Evolutionary conservation across 805 yeast genomes (phyloP).

Genomic region (Metschnikowia corniflorae): DNA sequence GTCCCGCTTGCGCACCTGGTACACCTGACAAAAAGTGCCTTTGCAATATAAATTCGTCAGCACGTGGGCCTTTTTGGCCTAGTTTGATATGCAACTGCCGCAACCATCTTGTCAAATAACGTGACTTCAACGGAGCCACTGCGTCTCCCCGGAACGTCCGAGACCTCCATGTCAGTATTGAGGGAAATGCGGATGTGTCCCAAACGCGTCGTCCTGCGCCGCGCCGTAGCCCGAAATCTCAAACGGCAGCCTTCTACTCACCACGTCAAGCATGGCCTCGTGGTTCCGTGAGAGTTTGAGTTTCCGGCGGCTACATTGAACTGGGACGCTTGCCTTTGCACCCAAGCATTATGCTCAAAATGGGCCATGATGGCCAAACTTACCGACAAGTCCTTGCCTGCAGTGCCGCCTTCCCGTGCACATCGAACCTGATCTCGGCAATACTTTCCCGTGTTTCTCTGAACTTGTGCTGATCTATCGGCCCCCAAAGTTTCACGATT

Average conservation of each 20-base stretch:
- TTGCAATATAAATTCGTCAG: conserved; percentile 95
- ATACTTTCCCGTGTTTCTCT: conserved; percentile 2
- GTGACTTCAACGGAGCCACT: conserved; percentile 74
- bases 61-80: conserved; percentile 75
- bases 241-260: conserved; percentile 79
- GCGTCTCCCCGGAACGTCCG: conserved; percentile 45
- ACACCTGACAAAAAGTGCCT: conserved; percentile 97
- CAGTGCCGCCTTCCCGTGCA: too few species aligned
- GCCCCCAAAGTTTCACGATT: background rate
- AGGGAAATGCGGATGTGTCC: conserved; percentile 82
- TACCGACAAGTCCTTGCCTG: too few species aligned
- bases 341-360: too few species aligned
- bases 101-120: conserved; percentile 70
- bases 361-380: too few species aligned
- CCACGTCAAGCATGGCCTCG: conserved; percentile 88
- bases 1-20: conserved; percentile 89
- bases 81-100: conserved; percentile 65
- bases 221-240: conserved; percentile 92
- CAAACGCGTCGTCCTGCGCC: conserved; percentile 71
- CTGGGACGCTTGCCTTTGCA: conserved; percentile 40
- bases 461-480: conserved; percentile 1
- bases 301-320: conserved; percentile 23
- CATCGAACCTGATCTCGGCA: background rate
- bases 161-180: conserved; percentile 37
- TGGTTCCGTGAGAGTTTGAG: conserved; percentile 79